Evolutionary conservation across 495 filamentous ascomycete species (phyloP).

Genomic region (Recurvomyces mirabilis): DNA sequence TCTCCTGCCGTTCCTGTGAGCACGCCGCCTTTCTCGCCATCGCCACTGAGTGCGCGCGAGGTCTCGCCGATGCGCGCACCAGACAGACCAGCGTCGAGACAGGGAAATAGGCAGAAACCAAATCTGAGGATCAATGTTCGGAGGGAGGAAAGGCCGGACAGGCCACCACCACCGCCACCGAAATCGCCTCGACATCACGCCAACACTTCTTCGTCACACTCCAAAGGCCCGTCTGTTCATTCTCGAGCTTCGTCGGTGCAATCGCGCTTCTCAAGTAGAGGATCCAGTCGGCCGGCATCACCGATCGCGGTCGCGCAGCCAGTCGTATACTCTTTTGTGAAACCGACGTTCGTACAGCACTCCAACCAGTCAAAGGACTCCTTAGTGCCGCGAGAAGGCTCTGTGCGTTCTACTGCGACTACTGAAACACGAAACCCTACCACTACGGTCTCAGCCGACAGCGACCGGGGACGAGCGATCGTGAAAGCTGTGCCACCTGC

Average conservation of each 20-base stretch:
- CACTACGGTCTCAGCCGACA: no score
- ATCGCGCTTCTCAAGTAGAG: neutral
- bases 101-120: constrained; percentile 2
- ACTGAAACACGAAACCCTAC: no score
- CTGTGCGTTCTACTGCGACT: neutral
- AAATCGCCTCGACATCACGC: constrained; percentile 12
- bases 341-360: constrained; percentile 3
- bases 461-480: no score
- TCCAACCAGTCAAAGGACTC: neutral
- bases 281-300: neutral
- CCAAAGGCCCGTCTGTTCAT: neutral
- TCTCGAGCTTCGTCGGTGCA: neutral
- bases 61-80: neutral
- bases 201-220: constrained; percentile 1
- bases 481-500: no score
- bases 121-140: constrained; percentile 2
- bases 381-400: neutral
- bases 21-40: no score
- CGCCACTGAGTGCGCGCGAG: no score
- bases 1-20: no score
- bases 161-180: constrained; percentile 16
- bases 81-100: neutral
- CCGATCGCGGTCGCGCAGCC: constrained; percentile 6
- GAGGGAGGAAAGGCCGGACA: neutral
- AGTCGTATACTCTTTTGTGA: neutral